These are phyloP conservation scores for Botrytis galanthina DNA, from an alignment of 2,329 filamentous ascomycete genomes.

Conservation along the genomic window DNA sequence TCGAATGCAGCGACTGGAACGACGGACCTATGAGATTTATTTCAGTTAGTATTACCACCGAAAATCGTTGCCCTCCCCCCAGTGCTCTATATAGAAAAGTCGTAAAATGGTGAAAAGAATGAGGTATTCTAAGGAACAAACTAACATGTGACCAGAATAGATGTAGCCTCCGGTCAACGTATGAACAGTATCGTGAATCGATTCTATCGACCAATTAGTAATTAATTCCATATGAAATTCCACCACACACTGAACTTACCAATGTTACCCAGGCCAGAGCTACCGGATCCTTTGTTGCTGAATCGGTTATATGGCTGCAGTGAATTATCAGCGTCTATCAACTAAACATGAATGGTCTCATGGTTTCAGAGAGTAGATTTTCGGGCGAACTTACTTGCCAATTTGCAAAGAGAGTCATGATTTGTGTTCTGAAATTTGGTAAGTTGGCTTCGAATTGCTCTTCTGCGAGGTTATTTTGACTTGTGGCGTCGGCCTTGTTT, in stretches of 20 bases:
- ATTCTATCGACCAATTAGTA: conserved; percentile 14
- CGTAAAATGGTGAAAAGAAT: not conserved
- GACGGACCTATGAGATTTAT: conserved; percentile 40
- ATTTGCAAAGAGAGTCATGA: conserved; percentile 21
- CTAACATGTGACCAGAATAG: conserved; percentile 17
- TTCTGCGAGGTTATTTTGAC: conserved; percentile 15
- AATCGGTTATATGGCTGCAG: conserved; percentile 17
- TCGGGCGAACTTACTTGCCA: conserved; percentile 12
- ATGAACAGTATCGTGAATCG: conserved; percentile 19
- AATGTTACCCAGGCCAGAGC: conserved; percentile 11
- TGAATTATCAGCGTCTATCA: not conserved
- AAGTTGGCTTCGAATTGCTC: conserved; percentile 15
- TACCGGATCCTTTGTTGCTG: conserved; percentile 18
- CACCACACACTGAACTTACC: not conserved
- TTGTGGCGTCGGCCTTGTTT: not conserved
- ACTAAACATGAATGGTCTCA: not conserved
- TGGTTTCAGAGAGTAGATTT: not conserved
- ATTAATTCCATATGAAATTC: not conserved
- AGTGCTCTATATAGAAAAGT: not conserved
- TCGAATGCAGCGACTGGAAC: conserved; percentile 71
- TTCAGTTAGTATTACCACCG: not conserved
- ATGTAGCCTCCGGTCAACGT: not conserved
- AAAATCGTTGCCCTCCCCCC: too few species aligned
- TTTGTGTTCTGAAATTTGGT: conserved; percentile 17
- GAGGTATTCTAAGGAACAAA: not conserved